Conservation (phyloP, 2,329 filamentous ascomycete genomes). For the Cordyceps fumosorosea region DNA sequence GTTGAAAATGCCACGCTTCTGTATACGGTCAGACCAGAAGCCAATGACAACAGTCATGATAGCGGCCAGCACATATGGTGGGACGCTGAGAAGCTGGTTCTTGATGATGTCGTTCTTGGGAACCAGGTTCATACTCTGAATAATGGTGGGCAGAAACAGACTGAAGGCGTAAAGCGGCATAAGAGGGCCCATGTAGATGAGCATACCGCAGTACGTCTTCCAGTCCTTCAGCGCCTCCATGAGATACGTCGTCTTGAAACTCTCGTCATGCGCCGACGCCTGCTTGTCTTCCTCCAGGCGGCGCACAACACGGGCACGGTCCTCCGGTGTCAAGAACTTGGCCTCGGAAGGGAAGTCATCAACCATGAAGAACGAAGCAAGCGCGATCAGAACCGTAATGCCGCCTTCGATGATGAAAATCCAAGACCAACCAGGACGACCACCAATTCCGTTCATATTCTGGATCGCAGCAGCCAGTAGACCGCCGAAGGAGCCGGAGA, state of each 20-base stretch:
- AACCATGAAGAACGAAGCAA: constrained; percentile 69
- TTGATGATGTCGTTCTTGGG: constrained; percentile 26
- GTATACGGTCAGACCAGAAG: constrained; percentile 68
- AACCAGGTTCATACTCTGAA: constrained; percentile 45
- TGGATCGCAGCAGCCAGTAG: constrained; percentile 66
- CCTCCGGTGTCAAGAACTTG: constrained; percentile 61
- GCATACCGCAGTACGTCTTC: constrained; percentile 72
- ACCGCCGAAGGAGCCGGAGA: constrained; percentile 73
- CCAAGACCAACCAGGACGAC: constrained; percentile 54
- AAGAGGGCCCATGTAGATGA: constrained; percentile 72
- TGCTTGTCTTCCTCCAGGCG: constrained; percentile 68
- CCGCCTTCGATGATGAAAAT: constrained; percentile 67
- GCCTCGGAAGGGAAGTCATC: constrained; percentile 77
- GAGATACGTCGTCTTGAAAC: constrained; percentile 66
- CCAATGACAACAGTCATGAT: constrained; percentile 37
- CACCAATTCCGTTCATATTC: constrained; percentile 59
- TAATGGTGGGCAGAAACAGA: constrained; percentile 74
- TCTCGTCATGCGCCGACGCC: constrained; percentile 65
- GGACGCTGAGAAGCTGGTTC: constrained; percentile 41
- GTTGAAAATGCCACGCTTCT: constrained; percentile 72
- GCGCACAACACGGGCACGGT: constrained; percentile 65
- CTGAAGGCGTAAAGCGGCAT: constrained; percentile 70
- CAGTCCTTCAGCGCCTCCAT: constrained; percentile 70
- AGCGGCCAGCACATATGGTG: constrained; percentile 34
- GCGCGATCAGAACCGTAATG: constrained; percentile 60